A percentile compares a stretch with the other conserved stretches of the same genome.
Conservation (phyloP, 345 rosid species). For the Bruguiera sexangula region DNA sequence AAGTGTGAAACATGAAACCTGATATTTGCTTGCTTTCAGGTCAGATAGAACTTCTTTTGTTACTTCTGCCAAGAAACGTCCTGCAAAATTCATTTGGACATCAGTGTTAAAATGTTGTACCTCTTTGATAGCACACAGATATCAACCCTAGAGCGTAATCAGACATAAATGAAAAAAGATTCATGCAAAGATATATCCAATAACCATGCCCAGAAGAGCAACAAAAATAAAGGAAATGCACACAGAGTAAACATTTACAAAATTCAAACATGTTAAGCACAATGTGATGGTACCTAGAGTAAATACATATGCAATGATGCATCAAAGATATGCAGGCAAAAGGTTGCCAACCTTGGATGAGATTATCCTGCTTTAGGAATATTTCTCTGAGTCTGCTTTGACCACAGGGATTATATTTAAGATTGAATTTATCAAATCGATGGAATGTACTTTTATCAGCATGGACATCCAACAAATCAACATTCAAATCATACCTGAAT, state of each 20-base stretch:
- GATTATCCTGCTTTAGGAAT: conserved; percentile 56
- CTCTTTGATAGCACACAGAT: neutral
- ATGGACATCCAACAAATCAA: conserved; percentile 55
- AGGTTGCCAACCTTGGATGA: conserved; percentile 42
- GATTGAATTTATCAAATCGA: conserved; percentile 56
- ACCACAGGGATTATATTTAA: conserved; percentile 58
- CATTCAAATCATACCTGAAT: conserved; percentile 50
- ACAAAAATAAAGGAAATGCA: neutral
- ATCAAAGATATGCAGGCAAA: neutral
- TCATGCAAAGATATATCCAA: neutral
- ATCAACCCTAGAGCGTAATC: neutral
- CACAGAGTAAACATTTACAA: neutral
- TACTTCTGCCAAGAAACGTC: conserved; percentile 51
- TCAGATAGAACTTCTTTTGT: conserved; percentile 52
- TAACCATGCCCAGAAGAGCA: neutral
- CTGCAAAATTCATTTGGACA: conserved; percentile 27
- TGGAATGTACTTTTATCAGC: conserved; percentile 57
- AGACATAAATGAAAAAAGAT: neutral
- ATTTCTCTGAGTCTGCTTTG: conserved; percentile 61
- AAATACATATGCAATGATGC: neutral
- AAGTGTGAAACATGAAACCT: conserved; percentile 23
- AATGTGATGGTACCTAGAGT: no score
- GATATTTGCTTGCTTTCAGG: conserved; percentile 55
- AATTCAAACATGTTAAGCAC: neutral
- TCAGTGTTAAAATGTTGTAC: neutral